Evolutionary conservation across 192 early-diverging fungal genomes (phyloP).

Genomic region (Gamsiella multidivaricata): DNA sequence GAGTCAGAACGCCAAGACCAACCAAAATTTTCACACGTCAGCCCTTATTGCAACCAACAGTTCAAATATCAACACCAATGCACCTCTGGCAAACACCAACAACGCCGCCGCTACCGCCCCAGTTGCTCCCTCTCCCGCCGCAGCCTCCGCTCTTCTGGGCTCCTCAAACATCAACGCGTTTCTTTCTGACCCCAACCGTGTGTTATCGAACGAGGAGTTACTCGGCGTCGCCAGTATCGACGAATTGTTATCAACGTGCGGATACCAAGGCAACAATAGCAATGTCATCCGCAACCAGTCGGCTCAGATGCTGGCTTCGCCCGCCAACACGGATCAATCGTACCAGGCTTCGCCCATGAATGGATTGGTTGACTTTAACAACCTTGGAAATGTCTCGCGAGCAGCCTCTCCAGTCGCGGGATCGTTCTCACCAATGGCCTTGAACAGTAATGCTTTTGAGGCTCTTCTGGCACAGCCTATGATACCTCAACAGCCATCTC

Average conservation of each 20-base stretch:
- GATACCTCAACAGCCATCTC: neutral
- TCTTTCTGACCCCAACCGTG: conserved; percentile 26
- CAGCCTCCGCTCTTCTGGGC: conserved; percentile 8
- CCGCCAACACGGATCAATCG: conserved; percentile 25
- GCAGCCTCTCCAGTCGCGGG: conserved; percentile 5
- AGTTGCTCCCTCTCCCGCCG: neutral
- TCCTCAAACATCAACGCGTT: conserved; percentile 8
- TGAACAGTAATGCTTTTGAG: conserved; percentile 28
- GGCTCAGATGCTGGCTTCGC: conserved; percentile 21
- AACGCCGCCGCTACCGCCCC: neutral
- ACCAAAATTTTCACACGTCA: conserved; percentile 14
- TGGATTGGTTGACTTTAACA: conserved; percentile 19
- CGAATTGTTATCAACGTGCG: conserved; percentile 38
- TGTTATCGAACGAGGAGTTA: conserved; percentile 27
- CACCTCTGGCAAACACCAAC: neutral
- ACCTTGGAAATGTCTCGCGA: conserved; percentile 1
- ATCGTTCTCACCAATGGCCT: conserved; percentile 43
- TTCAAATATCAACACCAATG: neutral
- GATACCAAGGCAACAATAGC: neutral
- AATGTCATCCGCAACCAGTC: neutral
- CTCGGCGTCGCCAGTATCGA: conserved; percentile 33
- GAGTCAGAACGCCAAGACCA: conserved; percentile 9
- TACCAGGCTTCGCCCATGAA: conserved; percentile 25
- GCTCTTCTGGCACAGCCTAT: conserved; percentile 29
- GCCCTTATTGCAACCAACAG: conserved; percentile 6